Base-by-base conservation (phyloP, 768 basidiomycete genomes). In the Suillus weaverae region DNA sequence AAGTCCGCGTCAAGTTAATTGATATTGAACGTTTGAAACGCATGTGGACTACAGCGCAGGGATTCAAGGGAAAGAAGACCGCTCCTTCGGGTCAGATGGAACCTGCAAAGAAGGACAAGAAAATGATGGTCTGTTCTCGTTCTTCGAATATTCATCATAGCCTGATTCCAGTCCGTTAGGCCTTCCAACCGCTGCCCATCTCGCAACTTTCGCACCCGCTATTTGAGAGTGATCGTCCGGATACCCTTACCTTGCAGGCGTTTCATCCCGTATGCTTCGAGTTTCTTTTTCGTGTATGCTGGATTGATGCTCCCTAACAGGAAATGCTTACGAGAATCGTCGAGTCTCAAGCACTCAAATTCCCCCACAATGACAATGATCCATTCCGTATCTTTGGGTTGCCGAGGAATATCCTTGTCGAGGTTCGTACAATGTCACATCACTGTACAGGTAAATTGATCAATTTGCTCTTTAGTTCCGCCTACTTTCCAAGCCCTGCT, bases 341-440 rank as follows among this genome's bases (percentile, higher is more conserved):
- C 53, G 69, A 82, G n/a, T 84, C 83, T 5, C 76, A 81, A 65
- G 81, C 83, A 4, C 76, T 83, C 60, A 77, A 77, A 39, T 87
- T 87, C 66, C 68, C 79, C 1, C 70, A 77, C 5, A 70, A 79
- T 1, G 81, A 82, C 32, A 80, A 81, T 43, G 82, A 83, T 65
- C 83, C 86, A 0, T 76, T 88, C n/a, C 79, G 83, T 36, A 80
- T 83, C 62, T 94, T 88, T 72, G 94, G 94, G 50, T 73, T 93
- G 18, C 92, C 94, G 0, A 85, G 84, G 67, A 86, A 84, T 64
- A 70, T 92, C 64, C 77, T 89, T 36, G 77, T 92, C 60, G 94
- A 95, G 80, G 92, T 92, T 50, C 26, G 84, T 76, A 3, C 39
- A 54, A 56, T 38, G 30, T 33, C 33, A 26, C 5, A 46, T 59